Conservation (phyloP, 768 basidiomycete species). For the Boletus rufocinnamomeus region DNA sequence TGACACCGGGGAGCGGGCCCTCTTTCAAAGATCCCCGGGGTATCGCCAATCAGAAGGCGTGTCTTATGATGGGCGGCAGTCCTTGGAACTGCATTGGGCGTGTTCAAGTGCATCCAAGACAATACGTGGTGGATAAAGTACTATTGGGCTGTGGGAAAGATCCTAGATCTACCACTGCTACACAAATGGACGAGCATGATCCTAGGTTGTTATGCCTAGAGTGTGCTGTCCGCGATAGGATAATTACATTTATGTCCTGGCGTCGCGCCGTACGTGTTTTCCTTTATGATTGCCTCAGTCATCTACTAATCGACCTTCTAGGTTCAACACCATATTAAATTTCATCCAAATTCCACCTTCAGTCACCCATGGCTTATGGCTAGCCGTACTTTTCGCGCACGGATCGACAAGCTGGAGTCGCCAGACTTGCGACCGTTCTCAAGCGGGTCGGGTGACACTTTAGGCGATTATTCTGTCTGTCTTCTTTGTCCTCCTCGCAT, state of each 20-base stretch:
- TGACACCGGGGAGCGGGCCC: constrained; percentile 7
- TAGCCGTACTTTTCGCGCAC: background rate
- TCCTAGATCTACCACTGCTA: constrained; percentile 22
- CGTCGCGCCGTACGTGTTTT: constrained; percentile 24
- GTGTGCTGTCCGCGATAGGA: constrained; percentile 15
- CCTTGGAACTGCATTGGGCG: constrained; percentile 26
- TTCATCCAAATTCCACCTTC: constrained; percentile 15
- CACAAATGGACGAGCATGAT: constrained; percentile 31
- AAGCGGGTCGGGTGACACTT: background rate
- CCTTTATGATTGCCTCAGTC: background rate
- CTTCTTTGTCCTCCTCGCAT: constrained; percentile 30
- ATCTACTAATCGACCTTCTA: constrained; percentile 5
- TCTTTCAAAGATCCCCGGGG: constrained; percentile 22
- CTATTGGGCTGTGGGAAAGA: constrained; percentile 26
- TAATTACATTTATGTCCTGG: constrained; percentile 24
- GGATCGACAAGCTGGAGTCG: background rate
- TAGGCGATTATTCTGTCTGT: constrained; percentile 25
- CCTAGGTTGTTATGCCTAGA: constrained; percentile 20
- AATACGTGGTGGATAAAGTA: constrained; percentile 15
- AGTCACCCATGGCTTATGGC: constrained; percentile 15
- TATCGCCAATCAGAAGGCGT: constrained; percentile 27
- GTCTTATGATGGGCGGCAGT: constrained; percentile 25
- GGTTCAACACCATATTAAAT: constrained; percentile 21
- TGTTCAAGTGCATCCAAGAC: constrained; percentile 25
- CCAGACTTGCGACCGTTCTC: background rate